Conservation (phyloP, 768 basidiomycete genomes). For the Piloderma croceum region DNA sequence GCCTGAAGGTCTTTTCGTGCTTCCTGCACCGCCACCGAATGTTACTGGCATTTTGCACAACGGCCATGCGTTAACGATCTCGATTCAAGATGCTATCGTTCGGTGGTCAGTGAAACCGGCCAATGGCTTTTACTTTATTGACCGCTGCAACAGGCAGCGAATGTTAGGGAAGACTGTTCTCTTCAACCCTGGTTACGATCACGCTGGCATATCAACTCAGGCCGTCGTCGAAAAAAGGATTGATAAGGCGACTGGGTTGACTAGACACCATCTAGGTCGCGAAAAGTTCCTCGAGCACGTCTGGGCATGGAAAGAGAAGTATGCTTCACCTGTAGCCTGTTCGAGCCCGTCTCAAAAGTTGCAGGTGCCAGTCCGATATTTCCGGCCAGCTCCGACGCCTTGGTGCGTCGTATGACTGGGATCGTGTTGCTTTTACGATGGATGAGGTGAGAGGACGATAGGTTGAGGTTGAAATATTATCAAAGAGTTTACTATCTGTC, state of each 20-base stretch:
- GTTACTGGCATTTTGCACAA: slow-evolving; percentile 95
- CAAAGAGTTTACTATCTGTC: slow-evolving; percentile 1
- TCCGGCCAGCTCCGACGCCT: slow-evolving; percentile 83
- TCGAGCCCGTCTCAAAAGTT: background rate
- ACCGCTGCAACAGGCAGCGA: slow-evolving; percentile 63
- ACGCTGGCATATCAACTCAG: slow-evolving; percentile 97
- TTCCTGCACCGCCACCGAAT: slow-evolving; percentile 92
- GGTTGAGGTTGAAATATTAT: too few relatives aligned
- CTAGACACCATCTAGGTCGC: slow-evolving; percentile 91
- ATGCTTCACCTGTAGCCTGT: slow-evolving; percentile 23
- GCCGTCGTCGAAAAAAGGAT: slow-evolving; percentile 93
- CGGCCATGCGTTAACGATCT: slow-evolving; percentile 87
- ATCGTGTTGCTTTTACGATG: slow-evolving; percentile 94
- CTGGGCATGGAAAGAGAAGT: slow-evolving; percentile 97
- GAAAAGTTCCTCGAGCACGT: slow-evolving; percentile 88
- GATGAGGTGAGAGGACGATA: slow-evolving; percentile 53
- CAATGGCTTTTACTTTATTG: background rate
- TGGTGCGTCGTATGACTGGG: slow-evolving; percentile 96
- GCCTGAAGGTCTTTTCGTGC: slow-evolving; percentile 69
- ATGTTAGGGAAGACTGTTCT: slow-evolving; percentile 91
- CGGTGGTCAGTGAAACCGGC: slow-evolving; percentile 69
- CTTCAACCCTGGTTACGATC: slow-evolving; percentile 93
- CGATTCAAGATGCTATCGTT: slow-evolving; percentile 84
- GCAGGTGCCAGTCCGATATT: slow-evolving; percentile 88
- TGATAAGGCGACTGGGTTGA: slow-evolving; percentile 75